Conservation (phyloP, 495 filamentous ascomycete species). For the Xylaria cubensis region DNA sequence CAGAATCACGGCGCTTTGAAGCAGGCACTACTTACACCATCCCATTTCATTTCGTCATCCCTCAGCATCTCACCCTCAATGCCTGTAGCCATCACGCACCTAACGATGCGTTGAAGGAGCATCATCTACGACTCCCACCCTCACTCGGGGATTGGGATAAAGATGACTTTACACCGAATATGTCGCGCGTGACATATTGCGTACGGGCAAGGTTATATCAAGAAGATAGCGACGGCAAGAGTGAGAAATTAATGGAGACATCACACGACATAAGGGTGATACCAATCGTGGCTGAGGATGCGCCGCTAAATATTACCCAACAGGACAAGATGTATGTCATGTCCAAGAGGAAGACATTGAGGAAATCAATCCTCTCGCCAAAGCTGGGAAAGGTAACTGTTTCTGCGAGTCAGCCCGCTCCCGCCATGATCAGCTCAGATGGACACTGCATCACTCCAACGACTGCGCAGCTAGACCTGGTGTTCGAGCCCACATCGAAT, state of each 20-base stretch:
- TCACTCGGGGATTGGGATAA: constrained; percentile 75
- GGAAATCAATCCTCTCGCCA: constrained; percentile 76
- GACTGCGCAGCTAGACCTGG: constrained; percentile 70
- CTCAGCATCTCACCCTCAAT: constrained; percentile 68
- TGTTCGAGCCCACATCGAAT: constrained; percentile 71
- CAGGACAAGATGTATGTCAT: constrained; percentile 69
- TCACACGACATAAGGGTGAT: constrained; percentile 74
- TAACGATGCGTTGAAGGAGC: constrained; percentile 66
- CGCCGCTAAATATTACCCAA: constrained; percentile 71
- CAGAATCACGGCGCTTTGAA: constrained; percentile 71
- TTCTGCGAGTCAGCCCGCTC: constrained; percentile 74
- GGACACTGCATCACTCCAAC: constrained; percentile 55
- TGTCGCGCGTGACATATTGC: constrained; percentile 77
- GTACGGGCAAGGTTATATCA: constrained; percentile 66
- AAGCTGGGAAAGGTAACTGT: constrained; percentile 77
- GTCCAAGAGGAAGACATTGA: constrained; percentile 76
- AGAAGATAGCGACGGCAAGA: constrained; percentile 38
- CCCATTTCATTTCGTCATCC: constrained; percentile 89
- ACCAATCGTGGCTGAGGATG: constrained; percentile 75
- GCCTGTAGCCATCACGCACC: constrained; percentile 55
- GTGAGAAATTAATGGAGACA: constrained; percentile 50
- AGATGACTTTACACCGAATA: constrained; percentile 84
- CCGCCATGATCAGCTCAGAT: constrained; percentile 65
- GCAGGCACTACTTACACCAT: constrained; percentile 71
- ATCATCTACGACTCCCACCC: constrained; percentile 82